These are phyloP conservation scores for Sindora glabra DNA, from an alignment of 306 rosid species.

Conservation along the genomic window DNA sequence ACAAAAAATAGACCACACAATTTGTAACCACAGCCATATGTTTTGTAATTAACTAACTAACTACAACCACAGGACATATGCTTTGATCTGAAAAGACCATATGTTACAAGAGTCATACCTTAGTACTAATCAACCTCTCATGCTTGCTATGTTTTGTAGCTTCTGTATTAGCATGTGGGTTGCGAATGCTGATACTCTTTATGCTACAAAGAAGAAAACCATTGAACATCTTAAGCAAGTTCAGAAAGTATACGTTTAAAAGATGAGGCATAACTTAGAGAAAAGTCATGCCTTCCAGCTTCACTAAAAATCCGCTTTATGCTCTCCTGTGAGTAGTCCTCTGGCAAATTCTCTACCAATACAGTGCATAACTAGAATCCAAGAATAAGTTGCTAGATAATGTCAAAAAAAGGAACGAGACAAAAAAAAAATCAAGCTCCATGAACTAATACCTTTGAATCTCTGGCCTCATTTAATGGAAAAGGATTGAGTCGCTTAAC, in stretches of 20 bases:
- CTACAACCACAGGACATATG: too few relatives aligned
- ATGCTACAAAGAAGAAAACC: constrained; percentile 44
- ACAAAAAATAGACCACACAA: too few relatives aligned
- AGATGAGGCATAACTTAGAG: neutral
- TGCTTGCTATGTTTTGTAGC: constrained; percentile 47
- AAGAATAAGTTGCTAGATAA: constrained; percentile 32
- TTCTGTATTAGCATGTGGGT: constrained; percentile 46
- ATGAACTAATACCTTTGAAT: constrained; percentile 57
- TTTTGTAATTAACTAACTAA: too few relatives aligned
- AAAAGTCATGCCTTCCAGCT: constrained; percentile 72
- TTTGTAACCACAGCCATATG: neutral
- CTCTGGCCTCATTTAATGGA: constrained; percentile 42
- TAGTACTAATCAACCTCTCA: constrained; percentile 45
- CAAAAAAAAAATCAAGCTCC: constrained; percentile 1
- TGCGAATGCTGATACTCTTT: constrained; percentile 48
- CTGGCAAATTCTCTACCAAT: constrained; percentile 88
- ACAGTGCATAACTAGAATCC: constrained; percentile 78
- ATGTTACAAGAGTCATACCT: constrained; percentile 50
- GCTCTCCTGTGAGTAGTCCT: constrained; percentile 76
- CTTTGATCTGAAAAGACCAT: too few relatives aligned
- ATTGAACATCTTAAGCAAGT: neutral
- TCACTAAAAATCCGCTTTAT: constrained; percentile 57
- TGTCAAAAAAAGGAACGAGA: neutral
- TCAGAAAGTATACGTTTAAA: neutral
- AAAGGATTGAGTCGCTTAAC: constrained; percentile 75